Base-by-base conservation (phyloP, 345 rosid species). In the Gossypium ekmanianum region DNA sequence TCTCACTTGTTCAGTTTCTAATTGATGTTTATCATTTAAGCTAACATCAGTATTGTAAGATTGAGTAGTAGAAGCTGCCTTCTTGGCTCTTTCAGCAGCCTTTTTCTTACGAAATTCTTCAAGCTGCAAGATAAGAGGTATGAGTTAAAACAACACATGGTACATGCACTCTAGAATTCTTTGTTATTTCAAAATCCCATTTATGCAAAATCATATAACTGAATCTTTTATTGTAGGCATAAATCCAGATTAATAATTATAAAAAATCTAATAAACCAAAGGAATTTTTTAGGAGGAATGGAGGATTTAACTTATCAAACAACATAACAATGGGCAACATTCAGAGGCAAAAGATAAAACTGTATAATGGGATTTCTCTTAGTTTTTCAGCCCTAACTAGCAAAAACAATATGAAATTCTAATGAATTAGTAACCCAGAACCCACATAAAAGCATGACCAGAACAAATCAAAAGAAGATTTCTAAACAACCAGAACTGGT, bases 51-150 rank as follows among this genome's bases (percentile, higher is more conserved):
- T 77, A 86, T 72, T 72, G 43, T 73, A 52, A 82, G 83, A 58
- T 63, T 79, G 91, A 74, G 71, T 81, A 61, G 50, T 78, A 67
- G 86, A 73, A 29, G 85, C 70, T 34, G 85, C 84, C 82, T 92
- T 93, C 84, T 87, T 93, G 17, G 94, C 92, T 78, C 84, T 81
- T 45, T 89, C 97, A 44, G 94, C 95, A 51, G 97, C 99, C 76
- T 92, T 96, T 86, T 87, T 89, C 91, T 90, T 96, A 17, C 98
- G 94, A 61, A 96, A 96, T 85, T 93, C 94, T 84, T 96, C 99
- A 80, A 96, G 86, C 99, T 96, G 84, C 59, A 82, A 81, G 16
- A 47, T 9, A 51, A 16, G 24, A 68, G 41, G 22, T 68, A 68
- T 26, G 41, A 67, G 24, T 45, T 67, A 50, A 10, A 65, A 43